Conservation (phyloP, 805 yeast genomes). For the Huiozyma naganishii region DNA sequence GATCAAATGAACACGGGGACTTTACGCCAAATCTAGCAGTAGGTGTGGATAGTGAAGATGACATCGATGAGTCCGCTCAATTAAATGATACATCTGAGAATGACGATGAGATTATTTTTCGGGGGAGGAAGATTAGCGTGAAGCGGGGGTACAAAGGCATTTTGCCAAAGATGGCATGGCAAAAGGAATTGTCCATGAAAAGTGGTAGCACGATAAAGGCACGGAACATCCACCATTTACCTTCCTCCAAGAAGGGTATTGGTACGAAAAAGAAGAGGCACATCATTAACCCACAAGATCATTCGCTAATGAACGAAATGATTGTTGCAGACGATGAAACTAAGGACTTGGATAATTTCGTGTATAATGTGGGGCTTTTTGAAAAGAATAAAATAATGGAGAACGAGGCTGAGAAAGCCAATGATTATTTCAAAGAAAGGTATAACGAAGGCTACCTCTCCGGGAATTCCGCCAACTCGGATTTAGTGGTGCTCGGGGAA, state of each 20-base stretch:
- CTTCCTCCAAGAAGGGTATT: conserved; percentile 15
- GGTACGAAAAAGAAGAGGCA: conserved; percentile 13
- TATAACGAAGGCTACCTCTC: conserved; percentile 11
- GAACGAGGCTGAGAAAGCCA: too few species aligned
- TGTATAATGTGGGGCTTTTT: not conserved
- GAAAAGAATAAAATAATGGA: too few species aligned
- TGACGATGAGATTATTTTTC: conserved; percentile 12
- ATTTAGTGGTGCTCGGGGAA: not conserved
- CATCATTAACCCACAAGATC: conserved; percentile 6
- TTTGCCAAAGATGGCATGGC: conserved; percentile 25
- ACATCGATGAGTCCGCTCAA: not conserved
- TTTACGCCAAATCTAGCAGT: not conserved
- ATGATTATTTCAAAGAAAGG: conserved; percentile 10
- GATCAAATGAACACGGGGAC: not conserved
- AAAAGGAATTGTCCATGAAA: conserved; percentile 8
- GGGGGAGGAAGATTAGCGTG: conserved; percentile 21
- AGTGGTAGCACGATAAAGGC: not conserved
- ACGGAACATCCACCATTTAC: not conserved
- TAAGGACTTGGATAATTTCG: not conserved
- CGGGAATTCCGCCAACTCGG: conserved; percentile 4
- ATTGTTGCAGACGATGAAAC: conserved; percentile 13
- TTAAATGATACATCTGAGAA: not conserved
- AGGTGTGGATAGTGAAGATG: not conserved
- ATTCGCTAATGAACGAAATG: conserved; percentile 12
- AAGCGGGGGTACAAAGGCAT: conserved; percentile 25